Percentiles rank a stretch among this genome's conserved stretches.
phyloP scores from a whole-genome alignment of 371 early-diverging fungal species.

The Lichtheimia hyalospora region DNA sequence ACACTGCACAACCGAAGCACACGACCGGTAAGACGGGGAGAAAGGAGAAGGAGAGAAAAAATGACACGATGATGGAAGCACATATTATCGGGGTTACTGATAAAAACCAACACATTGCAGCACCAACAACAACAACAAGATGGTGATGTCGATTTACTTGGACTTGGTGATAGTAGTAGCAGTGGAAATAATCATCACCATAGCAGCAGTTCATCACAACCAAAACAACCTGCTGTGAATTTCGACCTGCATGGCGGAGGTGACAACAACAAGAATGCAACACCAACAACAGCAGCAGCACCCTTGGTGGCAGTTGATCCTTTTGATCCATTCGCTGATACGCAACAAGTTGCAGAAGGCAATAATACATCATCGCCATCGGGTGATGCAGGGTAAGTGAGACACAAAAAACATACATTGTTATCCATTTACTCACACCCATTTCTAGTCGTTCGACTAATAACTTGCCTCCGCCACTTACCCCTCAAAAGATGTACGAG shows the following conservation, averaged over 20 bases:
- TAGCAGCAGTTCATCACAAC: neutral
- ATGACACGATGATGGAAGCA: conserved; percentile 5
- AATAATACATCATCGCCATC: conserved; percentile 9
- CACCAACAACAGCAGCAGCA: conserved; percentile 11
- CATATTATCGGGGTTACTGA: neutral
- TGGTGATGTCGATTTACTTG: too few relatives aligned
- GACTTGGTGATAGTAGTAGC: conserved; percentile 3
- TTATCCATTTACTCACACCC: too few relatives aligned
- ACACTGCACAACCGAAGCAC: conserved; percentile 33
- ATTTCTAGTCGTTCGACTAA: conserved; percentile 4
- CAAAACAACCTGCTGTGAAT: neutral
- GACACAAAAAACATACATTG: conserved; percentile 1
- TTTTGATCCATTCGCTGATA: conserved; percentile 48
- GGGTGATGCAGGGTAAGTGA: conserved; percentile 30
- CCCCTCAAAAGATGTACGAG: conserved; percentile 40
- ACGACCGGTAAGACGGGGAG: conserved; percentile 12
- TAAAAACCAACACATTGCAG: neutral
- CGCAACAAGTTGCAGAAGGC: conserved; percentile 14
- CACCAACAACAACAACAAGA: neutral
- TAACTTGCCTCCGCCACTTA: conserved; percentile 40
- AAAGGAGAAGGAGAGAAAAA: neutral
- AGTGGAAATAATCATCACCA: neutral
- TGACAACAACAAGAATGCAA: neutral
- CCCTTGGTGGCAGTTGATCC: conserved; percentile 20
- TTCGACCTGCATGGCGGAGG: neutral